A percentile compares a stretch with the other conserved stretches of the same genome.
phyloP scores from a whole-genome alignment of 192 early-diverging fungal genomes.

The Coemansia sp. region DNA sequence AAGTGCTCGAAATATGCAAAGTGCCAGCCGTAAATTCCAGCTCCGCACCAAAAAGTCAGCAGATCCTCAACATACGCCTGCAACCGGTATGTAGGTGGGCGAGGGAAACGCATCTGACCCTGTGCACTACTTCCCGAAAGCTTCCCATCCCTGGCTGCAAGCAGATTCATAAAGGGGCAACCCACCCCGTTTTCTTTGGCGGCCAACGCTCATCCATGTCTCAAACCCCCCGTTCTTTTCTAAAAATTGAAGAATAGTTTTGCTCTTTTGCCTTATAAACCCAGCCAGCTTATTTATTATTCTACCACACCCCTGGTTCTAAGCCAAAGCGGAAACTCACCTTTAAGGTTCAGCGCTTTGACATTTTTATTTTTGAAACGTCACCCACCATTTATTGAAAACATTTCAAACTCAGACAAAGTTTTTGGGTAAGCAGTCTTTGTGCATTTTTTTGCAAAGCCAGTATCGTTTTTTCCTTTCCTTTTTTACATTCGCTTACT shows the following conservation, averaged over 20 bases:
- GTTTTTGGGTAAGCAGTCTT: background rate
- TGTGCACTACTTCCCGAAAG: conserved; percentile 5
- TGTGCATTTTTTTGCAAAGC: background rate
- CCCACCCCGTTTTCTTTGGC: background rate
- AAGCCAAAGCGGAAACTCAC: background rate
- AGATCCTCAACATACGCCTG: conserved; percentile 1
- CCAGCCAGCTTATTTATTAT: background rate
- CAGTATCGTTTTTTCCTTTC: too few species aligned
- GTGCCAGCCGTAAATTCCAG: background rate
- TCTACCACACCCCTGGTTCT: background rate
- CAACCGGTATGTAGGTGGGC: background rate
- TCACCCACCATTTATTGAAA: background rate
- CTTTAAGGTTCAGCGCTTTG: background rate
- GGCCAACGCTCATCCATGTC: background rate
- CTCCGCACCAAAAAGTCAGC: conserved; percentile 5
- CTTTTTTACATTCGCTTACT: background rate
- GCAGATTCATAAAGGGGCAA: background rate
- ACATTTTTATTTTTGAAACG: background rate
- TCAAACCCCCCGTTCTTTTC: background rate
- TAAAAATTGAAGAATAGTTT: background rate
- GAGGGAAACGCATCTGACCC: background rate
- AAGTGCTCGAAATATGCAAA: conserved; percentile 1
- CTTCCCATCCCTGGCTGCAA: background rate
- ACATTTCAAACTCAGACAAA: conserved; percentile 1
- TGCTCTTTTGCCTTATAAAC: background rate